Base-by-base conservation (phyloP, 768 basidiomycete genomes). In the Mycena polygramma region DNA sequence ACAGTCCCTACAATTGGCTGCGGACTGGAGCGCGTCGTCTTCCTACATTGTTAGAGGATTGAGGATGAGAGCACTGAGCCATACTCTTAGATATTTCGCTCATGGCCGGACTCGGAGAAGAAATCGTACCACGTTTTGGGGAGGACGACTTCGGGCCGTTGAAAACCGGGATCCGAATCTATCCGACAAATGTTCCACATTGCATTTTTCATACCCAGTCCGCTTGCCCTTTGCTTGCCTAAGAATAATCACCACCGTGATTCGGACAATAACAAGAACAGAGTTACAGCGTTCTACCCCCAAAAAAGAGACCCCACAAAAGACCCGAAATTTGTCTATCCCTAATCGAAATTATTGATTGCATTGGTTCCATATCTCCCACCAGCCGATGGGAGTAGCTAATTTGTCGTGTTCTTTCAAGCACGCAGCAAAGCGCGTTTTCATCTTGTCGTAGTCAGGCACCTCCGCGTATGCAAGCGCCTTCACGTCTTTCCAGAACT, bases 401-500 rank as follows among this genome's bases (percentile, higher is more conserved):
- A 9, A 36, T 8, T 35, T 26, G 20, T 63, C 20, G 13, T 45
- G 20, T 54, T 61, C 24, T 52, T 63, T 75, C 76, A 81, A 62
- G 26, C 72, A 75, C 24, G 59, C 63, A 35, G 62, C 69, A 48
- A 81, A 81, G 10, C 74, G 65, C 15, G 51, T 54, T 20, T 57
- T 71, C 73, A 81, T 75, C 14, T 30, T n/a, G 22, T 68, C 70
- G 68, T 81, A 81, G 62, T 79, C 73, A 0, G 80, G 79, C 24
- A 62, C 64, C 66, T 81, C 81, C 2, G 75, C 79, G 68, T 78
- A 79, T 37, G 79, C 80, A 19, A 80, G 73, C 22, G 75, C 70
- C 65, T 76, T 75, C 20, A 81, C 72, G 43, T 81, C 79, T 35
- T 73, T 73, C 79, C 77, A 81, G 69, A 76, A 81, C 10, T 77